Base-by-base conservation (phyloP, 495 filamentous ascomycete species). In the Pyrenopolyporus hunteri region DNA sequence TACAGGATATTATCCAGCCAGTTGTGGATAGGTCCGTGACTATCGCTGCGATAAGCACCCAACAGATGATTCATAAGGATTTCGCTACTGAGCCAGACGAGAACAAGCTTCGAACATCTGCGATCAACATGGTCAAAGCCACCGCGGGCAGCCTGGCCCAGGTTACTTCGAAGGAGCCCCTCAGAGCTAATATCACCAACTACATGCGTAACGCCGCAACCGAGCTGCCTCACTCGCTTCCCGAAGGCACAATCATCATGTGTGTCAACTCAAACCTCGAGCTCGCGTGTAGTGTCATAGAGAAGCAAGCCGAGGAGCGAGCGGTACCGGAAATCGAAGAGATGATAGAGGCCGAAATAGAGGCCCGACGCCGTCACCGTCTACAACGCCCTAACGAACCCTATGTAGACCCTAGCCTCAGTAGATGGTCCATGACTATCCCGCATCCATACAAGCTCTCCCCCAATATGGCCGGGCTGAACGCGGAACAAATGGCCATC, bases 241-340 rank as follows among this genome's bases (percentile, higher is more conserved):
- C 92, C 1, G 95, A 99, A 70, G 92, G 92, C 14, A 85, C 85
- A 19, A 93, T 98, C 51, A 81, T 97, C 56, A 96, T 98, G 89
- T 97, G 95, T 71, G 93, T 98, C 57, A 98, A 98, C 69, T 94
- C 96, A 52, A 99, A 99, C 72, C 80, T 98, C 23, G 94, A 99
- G 61, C 83, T 89, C 43, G 92, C 94, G 36, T 98, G 94, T 68
- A 87, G 83, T 46, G 87, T 96, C 56, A 92, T 99, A 22, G 94
- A 98, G 72, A 89, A 92, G 67, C 92, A 92, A 28, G 95, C 94
- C 7, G 93, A 97, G 70, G 89, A 94, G 63, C 91, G 92, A 49
- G 92, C 93, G 9, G 79, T 97, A 26, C 89, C 90, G 10, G 93
- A 98, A 71, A 97, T 99, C 58, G 93, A 98, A 67, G 89, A 92